phyloP scores from a whole-genome alignment of 495 filamentous ascomycete genomes.

The Neurospora sp. region DNA sequence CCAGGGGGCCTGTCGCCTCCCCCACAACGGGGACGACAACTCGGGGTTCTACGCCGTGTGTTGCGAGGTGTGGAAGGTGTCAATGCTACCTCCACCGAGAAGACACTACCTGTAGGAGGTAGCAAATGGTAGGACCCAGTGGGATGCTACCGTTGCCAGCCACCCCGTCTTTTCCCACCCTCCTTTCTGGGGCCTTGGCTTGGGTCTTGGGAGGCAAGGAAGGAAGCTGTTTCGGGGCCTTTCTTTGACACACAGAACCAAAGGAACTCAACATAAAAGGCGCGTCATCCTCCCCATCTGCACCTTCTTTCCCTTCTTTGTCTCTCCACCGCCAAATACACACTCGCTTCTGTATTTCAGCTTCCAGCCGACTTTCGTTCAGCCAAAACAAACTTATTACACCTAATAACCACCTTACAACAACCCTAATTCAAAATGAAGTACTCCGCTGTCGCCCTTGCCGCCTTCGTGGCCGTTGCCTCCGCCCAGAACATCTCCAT shows the following conservation, averaged over 20 bases:
- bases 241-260: background rate
- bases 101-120: no score
- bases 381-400: background rate
- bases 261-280: background rate
- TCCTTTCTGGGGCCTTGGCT: background rate
- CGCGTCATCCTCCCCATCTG: background rate
- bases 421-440: conserved; percentile 26
- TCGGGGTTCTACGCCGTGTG: background rate
- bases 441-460: conserved; percentile 23
- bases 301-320: background rate
- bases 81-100: background rate
- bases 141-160: background rate
- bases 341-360: background rate
- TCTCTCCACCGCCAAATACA: background rate
- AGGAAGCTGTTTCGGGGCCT: background rate
- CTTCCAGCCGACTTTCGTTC: background rate
- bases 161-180: background rate
- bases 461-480: conserved; percentile 24
- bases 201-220: background rate
- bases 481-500: conserved; percentile 27
- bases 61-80: background rate
- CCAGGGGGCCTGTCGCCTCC: background rate
- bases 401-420: background rate
- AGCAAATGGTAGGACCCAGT: background rate
- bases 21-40: background rate